Conservation (phyloP, 164 flowering plant genomes). For the Chloranthus sessilifolius region DNA sequence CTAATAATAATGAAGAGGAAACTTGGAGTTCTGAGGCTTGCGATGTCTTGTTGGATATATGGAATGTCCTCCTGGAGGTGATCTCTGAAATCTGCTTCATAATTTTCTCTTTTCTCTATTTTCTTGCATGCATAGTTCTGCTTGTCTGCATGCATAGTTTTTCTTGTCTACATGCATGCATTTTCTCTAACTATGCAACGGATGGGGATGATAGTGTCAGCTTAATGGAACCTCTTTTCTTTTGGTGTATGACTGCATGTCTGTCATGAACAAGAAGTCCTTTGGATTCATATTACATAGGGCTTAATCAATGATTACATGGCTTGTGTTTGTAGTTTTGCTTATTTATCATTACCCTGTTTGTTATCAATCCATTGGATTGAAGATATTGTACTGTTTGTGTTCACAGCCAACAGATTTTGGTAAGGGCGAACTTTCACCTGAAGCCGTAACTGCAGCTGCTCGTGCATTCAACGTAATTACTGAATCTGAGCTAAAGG, state of each 20-base stretch:
- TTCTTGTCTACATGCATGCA: background rate
- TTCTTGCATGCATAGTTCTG: too few relatives aligned
- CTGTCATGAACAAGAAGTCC: too few relatives aligned
- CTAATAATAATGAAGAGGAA: conserved; percentile 60
- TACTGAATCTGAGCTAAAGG: conserved; percentile 77
- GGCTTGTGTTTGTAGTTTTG: background rate
- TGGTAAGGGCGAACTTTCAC: conserved; percentile 43
- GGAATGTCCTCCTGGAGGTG: conserved; percentile 81
- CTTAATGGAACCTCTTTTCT: background rate
- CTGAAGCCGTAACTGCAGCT: conserved; percentile 63
- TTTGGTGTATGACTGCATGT: conserved; percentile 1
- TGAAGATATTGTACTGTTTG: conserved; percentile 3
- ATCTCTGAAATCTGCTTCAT: background rate
- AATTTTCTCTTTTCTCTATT: too few relatives aligned
- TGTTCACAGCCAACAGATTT: conserved; percentile 43
- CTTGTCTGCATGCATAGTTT: conserved; percentile 1
- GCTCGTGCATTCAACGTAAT: conserved; percentile 63
- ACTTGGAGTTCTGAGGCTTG: conserved; percentile 92
- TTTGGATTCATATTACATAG: conserved; percentile 2
- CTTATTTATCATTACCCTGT: background rate
- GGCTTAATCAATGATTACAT: background rate
- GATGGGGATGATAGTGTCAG: too few relatives aligned
- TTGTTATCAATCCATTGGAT: background rate
- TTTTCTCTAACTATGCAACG: background rate
- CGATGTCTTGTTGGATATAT: conserved; percentile 86